Base-by-base conservation (phyloP, 139 green algal genomes). In the Micractinium sp. region DNA sequence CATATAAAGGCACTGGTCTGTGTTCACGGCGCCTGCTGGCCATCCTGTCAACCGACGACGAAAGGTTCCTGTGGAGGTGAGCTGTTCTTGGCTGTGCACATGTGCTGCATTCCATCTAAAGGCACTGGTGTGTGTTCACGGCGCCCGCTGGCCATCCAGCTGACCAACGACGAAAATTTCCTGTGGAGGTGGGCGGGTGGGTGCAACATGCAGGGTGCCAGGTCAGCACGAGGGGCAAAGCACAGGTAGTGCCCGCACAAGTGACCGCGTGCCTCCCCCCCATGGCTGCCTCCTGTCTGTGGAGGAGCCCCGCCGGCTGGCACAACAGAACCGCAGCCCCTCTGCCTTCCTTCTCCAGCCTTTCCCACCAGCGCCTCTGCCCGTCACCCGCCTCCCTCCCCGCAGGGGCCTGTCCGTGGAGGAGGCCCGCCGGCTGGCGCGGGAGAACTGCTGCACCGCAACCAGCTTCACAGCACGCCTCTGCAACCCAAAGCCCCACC, bases 101-200 rank as follows among this genome's bases (percentile, higher is more conserved):
- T n/a, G n/a, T n/a, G n/a, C n/a, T n/a, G n/a, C n/a, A n/a, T n/a
- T n/a, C n/a, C n/a, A n/a, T n/a, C n/a, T n/a, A n/a, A n/a, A n/a
- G n/a, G n/a, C n/a, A n/a, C n/a, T n/a, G n/a, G n/a, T n/a, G n/a
- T n/a, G n/a, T n/a, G n/a, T n/a, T n/a, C n/a, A n/a, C n/a, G n/a
- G n/a, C n/a, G 97, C 53, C 98, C 98, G 27, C 94, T 99, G n/a
- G 98, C 99, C 56, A 99, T 99, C 60, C 98, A 99, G 94, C 90
- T 99, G 19, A 99, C 98, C 7, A 97, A 99, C 81, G 97, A 99
- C 89, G 97, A 99, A 90, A 99, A 99, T 89, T 94, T 90, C n/a
- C 91, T 99, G 63, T 99, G 97, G 97, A 96, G 95, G 91, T 92
- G 69, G n/a, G 75, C 25, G n/a, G n/a, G n/a, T n/a, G n/a, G n/a